These are phyloP conservation scores for Globisporangium polare DNA, from an alignment of 352 stramenopile species.

Conservation along the genomic window DNA sequence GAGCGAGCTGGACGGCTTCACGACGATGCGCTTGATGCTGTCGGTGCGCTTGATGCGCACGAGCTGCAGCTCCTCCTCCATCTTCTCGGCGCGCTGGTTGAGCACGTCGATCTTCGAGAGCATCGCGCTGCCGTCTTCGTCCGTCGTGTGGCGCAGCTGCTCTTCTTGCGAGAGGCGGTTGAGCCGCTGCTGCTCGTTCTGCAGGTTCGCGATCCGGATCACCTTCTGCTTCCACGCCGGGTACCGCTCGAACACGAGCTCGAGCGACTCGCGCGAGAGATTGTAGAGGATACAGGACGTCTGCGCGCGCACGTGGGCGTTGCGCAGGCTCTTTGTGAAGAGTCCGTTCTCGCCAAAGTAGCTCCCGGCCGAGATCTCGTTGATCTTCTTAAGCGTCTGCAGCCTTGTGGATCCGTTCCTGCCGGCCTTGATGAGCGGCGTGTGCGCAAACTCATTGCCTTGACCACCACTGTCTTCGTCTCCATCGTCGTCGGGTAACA, in stretches of 20 bases:
- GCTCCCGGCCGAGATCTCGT: constrained; percentile 25
- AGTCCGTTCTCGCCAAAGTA: constrained; percentile 41
- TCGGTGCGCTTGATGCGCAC: constrained; percentile 18
- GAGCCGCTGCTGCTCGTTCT: constrained; percentile 20
- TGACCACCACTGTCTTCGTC: not conserved
- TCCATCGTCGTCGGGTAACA: not conserved
- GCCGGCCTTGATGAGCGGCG: not conserved
- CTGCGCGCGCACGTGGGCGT: constrained; percentile 27
- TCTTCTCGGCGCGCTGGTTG: constrained; percentile 21
- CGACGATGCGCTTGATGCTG: not conserved
- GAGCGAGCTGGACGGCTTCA: constrained; percentile 1
- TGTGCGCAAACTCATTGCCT: not conserved
- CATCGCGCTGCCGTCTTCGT: constrained; percentile 18
- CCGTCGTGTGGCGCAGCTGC: constrained; percentile 14
- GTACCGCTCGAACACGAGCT: constrained; percentile 42
- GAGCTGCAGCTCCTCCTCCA: constrained; percentile 30
- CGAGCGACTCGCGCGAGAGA: constrained; percentile 35
- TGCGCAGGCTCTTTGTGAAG: constrained; percentile 31
- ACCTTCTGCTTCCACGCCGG: constrained; percentile 45
- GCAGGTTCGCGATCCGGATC: constrained; percentile 31
- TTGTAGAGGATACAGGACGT: constrained; percentile 51
- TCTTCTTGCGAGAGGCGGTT: constrained; percentile 16
- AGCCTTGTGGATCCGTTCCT: not conserved
- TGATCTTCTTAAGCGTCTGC: constrained; percentile 29
- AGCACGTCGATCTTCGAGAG: constrained; percentile 21